A percentile compares a stretch with the other conserved stretches of the same genome.
phyloP scores from a whole-genome alignment of 495 filamentous ascomycete genomes.

The Penicillium malachiteum region DNA sequence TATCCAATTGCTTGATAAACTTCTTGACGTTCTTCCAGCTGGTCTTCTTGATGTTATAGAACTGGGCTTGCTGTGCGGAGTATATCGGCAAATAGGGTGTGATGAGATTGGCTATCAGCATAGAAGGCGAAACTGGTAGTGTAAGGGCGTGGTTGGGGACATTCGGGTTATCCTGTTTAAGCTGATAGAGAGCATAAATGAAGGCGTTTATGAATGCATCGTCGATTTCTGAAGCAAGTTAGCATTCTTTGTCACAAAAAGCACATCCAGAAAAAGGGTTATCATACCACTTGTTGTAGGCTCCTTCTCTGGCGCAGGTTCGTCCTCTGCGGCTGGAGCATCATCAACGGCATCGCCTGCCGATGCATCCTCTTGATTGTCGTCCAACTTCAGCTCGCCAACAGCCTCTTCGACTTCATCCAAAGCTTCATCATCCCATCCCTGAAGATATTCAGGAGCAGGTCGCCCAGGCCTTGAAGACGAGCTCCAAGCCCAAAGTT shows the following conservation, averaged over 20 bases:
- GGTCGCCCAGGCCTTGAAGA: conserved; percentile 52
- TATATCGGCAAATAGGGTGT: conserved; percentile 66
- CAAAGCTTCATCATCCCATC: conserved; percentile 36
- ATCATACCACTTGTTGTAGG: conserved; percentile 54
- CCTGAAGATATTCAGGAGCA: conserved; percentile 50
- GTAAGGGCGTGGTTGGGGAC: conserved; percentile 52
- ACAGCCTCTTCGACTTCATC: conserved; percentile 41
- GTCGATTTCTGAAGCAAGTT: conserved; percentile 58
- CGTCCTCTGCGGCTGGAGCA: conserved; percentile 6
- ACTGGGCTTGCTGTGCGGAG: conserved; percentile 53
- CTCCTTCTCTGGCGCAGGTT: conserved; percentile 40
- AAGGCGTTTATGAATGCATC: conserved; percentile 67
- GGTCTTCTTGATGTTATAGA: conserved; percentile 70
- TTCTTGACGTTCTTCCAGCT: conserved; percentile 74
- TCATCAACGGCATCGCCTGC: conserved; percentile 30
- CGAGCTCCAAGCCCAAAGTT: conserved; percentile 66
- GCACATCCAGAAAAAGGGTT: neutral
- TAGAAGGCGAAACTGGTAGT: conserved; percentile 64
- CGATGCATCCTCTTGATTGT: conserved; percentile 26
- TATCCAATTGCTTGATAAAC: conserved; percentile 71
- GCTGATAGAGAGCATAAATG: conserved; percentile 60
- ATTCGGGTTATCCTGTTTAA: conserved; percentile 50
- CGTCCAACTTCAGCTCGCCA: conserved; percentile 41
- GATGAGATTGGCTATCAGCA: conserved; percentile 63
- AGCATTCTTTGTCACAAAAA: conserved; percentile 13